Base-by-base conservation (phyloP, 495 filamentous ascomycete genomes). In the Letharia columbiana region DNA sequence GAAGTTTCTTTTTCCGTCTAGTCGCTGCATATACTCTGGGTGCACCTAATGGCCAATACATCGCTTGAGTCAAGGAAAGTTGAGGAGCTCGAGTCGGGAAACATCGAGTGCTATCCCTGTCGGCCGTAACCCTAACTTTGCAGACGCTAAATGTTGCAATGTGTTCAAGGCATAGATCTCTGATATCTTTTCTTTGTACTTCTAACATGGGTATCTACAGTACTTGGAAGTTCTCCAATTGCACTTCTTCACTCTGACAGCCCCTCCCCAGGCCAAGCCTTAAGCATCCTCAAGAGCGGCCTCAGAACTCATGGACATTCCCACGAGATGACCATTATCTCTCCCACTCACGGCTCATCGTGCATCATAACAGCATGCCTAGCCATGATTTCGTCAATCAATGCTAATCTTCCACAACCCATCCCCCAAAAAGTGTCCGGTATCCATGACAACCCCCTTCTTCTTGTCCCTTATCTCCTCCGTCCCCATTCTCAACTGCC, bases 41-140 rank as follows among this genome's bases (percentile, higher is more conserved):
- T 68, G 91, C 90, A 75, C 91, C 91, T 78, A 94, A 82, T 71
- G 93, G 93, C 93, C 93, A 97, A 83, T 97, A 97, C 92, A 97
- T 97, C 82, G 83, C 83, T 84, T 56, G 33, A 28, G 5, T 60
- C 20, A 9, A 44, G 12, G 44, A n/a, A 49, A 54, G 39, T 9
- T 52, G 17, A 28, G n/a, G 15, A 18, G 20, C 11, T 54, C 42
- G 62, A 35, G 13, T n/a, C 17, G 18, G 13, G 47, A 42, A 62
- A 49, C 4, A 37, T 49, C 20, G 23, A 35, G 52, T 28, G 31
- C 52, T 41, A 45, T 58, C 20, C 40, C 23, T 33, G 31, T 33
- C 33, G 9, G 17, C 40, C 23, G 4, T 44, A 60, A 31, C 31
- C 50, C 66, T n/a, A 54, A 54, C 64, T 56, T 31, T 10, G 23